Evolutionary conservation across 148 eudicot genomes (phyloP), one percentile per base, ranked within the genome.

Genomic region (Fagopyrum esculentum): DNA sequence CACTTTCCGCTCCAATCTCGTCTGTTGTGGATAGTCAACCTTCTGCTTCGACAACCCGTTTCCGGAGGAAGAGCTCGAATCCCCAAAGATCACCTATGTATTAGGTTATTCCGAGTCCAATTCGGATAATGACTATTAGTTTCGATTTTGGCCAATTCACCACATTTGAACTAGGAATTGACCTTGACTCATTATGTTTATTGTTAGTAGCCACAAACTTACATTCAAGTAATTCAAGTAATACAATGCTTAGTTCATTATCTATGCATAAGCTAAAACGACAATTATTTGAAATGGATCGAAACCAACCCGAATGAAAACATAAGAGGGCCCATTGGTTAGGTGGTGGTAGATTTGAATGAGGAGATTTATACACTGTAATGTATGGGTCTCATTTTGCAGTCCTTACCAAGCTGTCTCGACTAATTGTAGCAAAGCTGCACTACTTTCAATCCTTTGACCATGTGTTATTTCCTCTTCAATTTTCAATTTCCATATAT

Each of bases 371-470:
- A 63, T 63, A 63, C 44, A 15, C 13, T 30, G 69, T 4, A 63
- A 2, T 63, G 69, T 30, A 63, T 63, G 69, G 69, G 69, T 30
- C 45, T 29, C 22, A n/a, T 63, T 63, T 63, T 63, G 45, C 69
- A 63, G 13, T 30, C 69, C 69, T 63, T 63, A 29, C 69, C 69
- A 63, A 63, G 69, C 44, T 63, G 69, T 63, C 69, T 63, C 16
- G n/a, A 63, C 69, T 63, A 29, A 63, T 63, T 63, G 69, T 12
- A 63, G 69, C 69, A 63, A 63, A 63, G 43, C 45, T 63, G 69
- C 69, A 29, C 69, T 63, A 63, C 45, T 30, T 63, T 63, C 69
- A 63, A 57, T 19, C 69, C 69, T 63, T 63, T 63, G 69, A 63
- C 69, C 69, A 63, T 10, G 15, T 12, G 69, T 59, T 6, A 19